These are phyloP conservation scores for Phaffomyces antillensis DNA, from an alignment of 805 yeast species.

Conservation along the genomic window DNA sequence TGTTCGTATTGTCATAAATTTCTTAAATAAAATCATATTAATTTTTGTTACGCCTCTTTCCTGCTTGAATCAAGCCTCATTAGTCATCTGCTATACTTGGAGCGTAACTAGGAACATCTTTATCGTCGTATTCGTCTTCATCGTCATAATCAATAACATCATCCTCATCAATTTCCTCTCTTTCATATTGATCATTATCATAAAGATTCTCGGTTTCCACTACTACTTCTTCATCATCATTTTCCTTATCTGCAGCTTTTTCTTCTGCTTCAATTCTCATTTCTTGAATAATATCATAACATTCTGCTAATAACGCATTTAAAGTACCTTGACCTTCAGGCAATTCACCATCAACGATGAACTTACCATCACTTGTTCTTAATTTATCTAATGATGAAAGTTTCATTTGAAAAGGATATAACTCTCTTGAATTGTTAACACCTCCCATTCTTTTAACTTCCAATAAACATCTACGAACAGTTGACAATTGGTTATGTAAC, in stretches of 20 bases:
- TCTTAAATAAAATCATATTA: not conserved
- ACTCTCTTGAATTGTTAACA: slow-evolving; percentile 74
- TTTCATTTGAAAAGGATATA: slow-evolving; percentile 94
- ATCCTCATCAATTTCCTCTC: slow-evolving; percentile 28
- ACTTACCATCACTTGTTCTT: slow-evolving; percentile 79
- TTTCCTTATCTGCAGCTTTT: slow-evolving; percentile 20
- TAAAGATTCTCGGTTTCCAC: slow-evolving; percentile 9
- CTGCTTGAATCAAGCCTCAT: too few species aligned
- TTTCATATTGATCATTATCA: slow-evolving; percentile 15
- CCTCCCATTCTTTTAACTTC: slow-evolving; percentile 94
- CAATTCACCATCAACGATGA: slow-evolving; percentile 76
- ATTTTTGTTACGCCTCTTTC: not conserved
- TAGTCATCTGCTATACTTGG: slow-evolving; percentile 18
- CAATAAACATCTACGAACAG: slow-evolving; percentile 82
- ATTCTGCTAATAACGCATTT: slow-evolving; percentile 83
- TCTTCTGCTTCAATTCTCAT: slow-evolving; percentile 80
- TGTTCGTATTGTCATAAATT: not conserved
- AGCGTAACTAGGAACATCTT: slow-evolving; percentile 20
- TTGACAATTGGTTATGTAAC: slow-evolving; percentile 84
- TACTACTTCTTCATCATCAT: slow-evolving; percentile 19
- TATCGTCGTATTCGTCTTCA: slow-evolving; percentile 29
- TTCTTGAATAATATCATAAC: slow-evolving; percentile 91
- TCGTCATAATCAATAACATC: slow-evolving; percentile 18
- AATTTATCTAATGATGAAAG: slow-evolving; percentile 82
- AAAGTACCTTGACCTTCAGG: slow-evolving; percentile 99